Evolutionary conservation across 2,329 filamentous ascomycete genomes (phyloP).

Genomic region (Ophiostoma sp.): DNA sequence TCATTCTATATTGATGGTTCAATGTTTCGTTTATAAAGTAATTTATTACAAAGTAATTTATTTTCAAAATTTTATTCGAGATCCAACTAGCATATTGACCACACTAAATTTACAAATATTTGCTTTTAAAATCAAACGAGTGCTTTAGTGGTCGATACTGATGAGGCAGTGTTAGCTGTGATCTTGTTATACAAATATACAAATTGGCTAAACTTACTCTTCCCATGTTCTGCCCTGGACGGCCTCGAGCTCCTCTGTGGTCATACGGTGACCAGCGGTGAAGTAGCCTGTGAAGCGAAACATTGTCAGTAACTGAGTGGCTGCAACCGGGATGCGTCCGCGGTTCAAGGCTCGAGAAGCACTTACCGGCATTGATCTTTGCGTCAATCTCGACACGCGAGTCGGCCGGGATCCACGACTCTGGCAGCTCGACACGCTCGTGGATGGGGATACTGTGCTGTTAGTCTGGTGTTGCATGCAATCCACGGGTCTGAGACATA

Average conservation of each 20-base stretch:
- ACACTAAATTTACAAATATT: background rate
- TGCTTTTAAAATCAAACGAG: background rate
- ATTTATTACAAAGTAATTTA: background rate
- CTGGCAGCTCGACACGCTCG: conserved; percentile 85
- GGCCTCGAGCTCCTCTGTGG: conserved; percentile 73
- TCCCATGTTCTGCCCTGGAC: conserved; percentile 92
- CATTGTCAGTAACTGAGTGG: conserved; percentile 34
- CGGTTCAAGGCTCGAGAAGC: background rate
- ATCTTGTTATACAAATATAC: background rate
- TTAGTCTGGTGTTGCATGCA: background rate
- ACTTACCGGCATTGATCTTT: conserved; percentile 86
- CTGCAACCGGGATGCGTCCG: background rate
- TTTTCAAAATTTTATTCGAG: background rate
- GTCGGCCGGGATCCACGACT: conserved; percentile 89
- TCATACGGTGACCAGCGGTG: conserved; percentile 85
- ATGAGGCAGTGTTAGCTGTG: background rate
- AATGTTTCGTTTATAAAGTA: background rate
- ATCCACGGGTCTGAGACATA: background rate
- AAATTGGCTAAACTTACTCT: conserved; percentile 38
- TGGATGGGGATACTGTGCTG: conserved; percentile 66
- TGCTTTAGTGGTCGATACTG: conserved; percentile 31
- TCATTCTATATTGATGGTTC: background rate
- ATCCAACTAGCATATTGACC: background rate
- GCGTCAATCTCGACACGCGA: conserved; percentile 98
- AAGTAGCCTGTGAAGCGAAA: conserved; percentile 47